Evolutionary conservation across 2,329 filamentous ascomycete species (phyloP).

Genomic region (Aplosporella prunicola): DNA sequence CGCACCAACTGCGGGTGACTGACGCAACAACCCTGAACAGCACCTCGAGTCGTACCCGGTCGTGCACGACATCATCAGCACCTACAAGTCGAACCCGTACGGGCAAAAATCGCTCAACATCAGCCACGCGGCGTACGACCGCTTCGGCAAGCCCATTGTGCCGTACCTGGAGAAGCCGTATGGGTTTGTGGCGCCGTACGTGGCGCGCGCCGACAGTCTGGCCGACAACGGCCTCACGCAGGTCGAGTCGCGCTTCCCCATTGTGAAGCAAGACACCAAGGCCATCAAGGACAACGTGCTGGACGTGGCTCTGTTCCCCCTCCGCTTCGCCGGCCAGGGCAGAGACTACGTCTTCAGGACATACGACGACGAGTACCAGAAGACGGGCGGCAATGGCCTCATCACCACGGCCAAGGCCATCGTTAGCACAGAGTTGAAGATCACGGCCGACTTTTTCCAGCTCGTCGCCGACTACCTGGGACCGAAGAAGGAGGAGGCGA

Average conservation of each 20-base stretch:
- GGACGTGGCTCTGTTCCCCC: constrained; percentile 21
- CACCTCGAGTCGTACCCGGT: constrained; percentile 79
- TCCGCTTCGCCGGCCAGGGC: constrained; percentile 19
- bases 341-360: constrained; percentile 28
- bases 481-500: constrained; percentile 24
- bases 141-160: constrained; percentile 66
- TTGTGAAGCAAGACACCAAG: constrained; percentile 41
- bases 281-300: constrained; percentile 28
- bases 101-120: constrained; percentile 75
- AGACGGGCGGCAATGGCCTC: constrained; percentile 27
- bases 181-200: constrained; percentile 74
- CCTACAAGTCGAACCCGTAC: constrained; percentile 72
- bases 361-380: constrained; percentile 31
- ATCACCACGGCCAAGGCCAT: constrained; percentile 28
- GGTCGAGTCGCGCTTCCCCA: constrained; percentile 29
- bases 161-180: constrained; percentile 73
- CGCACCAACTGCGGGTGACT: background rate
- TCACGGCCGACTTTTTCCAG: constrained; percentile 25
- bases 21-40: constrained; percentile 36
- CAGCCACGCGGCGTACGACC: constrained; percentile 64
- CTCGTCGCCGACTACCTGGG: constrained; percentile 23
- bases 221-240: constrained; percentile 28
- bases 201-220: constrained; percentile 62
- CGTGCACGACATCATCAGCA: constrained; percentile 66
- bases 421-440: constrained; percentile 31